Base-by-base conservation (phyloP, 2,329 filamentous ascomycete genomes). In the Fusarium nurragi region DNA sequence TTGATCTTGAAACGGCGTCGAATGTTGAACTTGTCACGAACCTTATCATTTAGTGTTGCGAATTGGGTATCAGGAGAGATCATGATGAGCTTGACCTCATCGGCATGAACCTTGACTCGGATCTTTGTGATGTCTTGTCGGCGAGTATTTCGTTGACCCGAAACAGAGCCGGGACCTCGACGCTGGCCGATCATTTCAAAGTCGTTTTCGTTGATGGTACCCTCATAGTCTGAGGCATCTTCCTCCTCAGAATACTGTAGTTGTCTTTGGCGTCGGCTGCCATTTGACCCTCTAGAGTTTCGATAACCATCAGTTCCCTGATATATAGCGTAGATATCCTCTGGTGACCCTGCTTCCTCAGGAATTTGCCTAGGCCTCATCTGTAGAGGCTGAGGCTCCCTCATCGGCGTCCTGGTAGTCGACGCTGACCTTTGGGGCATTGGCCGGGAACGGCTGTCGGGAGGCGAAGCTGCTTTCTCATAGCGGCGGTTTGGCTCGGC, bases 51-150 rank as follows among this genome's bases (percentile, higher is more conserved):
- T 40, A 99, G 88, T 58, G 94, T 91, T 7, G 84, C 81, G 76
- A 93, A 97, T 60, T 90, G 87, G 13, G 93, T 84, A 3, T 86
- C 86, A 1, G 88, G 81, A 9, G 86, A 87, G 50, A 97, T 88
- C 86, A 97, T 93, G 66, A 98, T 91, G 76, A 97, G 97, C 60
- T 96, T 89, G 28, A 93, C 95, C 73, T 99, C 95, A 40, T 93
- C 91, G 3, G 87, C 88, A 74, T 98, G 94, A 3, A 97, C 93
- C 81, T 99, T 99, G 75, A 97, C 88, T 34, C 94, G 88, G 65
- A 98, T 88, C 77, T 94, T 90, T 63, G 86, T 87, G 55, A 95
- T 82, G 8, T 92, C 90, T 2, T 87, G 86, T 5, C 86, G 77
- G 65, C 87, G 81, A 9, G 87, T 88, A 22, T 81, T 79, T n/a